Percentiles rank a stretch among this genome's conserved stretches.
Evolutionary conservation across 306 rosid species (phyloP).

Genomic region (Quillaja saponaria): DNA sequence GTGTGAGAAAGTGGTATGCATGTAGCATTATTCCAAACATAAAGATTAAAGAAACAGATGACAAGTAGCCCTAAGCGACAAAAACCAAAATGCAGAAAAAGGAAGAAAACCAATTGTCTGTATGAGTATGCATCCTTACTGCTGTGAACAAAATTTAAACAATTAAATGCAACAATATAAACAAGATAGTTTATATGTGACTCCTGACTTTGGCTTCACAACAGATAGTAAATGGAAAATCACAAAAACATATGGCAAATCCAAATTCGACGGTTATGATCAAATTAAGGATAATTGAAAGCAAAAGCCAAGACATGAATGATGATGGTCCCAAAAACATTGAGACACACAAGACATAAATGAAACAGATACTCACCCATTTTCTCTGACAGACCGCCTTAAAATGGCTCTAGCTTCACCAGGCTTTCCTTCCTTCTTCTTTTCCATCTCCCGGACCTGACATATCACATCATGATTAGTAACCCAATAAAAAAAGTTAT

Average conservation of each 20-base stretch:
- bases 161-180: too few species aligned
- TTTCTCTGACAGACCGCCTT: constrained; percentile 88
- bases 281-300: not conserved
- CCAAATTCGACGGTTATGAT: not conserved
- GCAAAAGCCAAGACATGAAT: constrained; percentile 5
- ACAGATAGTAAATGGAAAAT: too few species aligned
- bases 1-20: too few species aligned
- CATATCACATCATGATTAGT: constrained; percentile 24
- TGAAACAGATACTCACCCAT: constrained; percentile 52
- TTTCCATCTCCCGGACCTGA: constrained; percentile 96
- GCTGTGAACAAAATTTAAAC: too few species aligned
- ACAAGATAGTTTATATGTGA: too few species aligned
- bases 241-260: not conserved
- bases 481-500: not conserved
- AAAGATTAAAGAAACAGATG: too few species aligned
- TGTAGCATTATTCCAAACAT: too few species aligned
- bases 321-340: not conserved
- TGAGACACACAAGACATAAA: not conserved
- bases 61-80: too few species aligned
- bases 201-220: too few species aligned
- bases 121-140: too few species aligned
- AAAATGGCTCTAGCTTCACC: constrained; percentile 94
- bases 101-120: too few species aligned
- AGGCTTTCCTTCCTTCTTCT: constrained; percentile 94
- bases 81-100: too few species aligned